phyloP scores from a whole-genome alignment of 495 filamentous ascomycete species.

The Cryomyces antarcticus region DNA sequence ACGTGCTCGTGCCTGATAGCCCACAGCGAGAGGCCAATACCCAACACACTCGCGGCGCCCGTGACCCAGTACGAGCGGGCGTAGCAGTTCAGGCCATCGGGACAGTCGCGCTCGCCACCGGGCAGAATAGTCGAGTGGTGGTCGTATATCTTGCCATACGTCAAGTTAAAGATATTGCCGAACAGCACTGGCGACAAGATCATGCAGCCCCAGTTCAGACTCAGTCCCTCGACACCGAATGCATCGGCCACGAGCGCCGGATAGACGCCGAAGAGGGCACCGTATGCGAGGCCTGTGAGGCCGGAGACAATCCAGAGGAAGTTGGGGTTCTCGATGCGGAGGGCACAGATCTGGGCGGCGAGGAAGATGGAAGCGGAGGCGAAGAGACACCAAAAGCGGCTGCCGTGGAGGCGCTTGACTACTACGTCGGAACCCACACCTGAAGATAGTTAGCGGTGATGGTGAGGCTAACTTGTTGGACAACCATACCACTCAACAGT shows the following conservation, averaged over 20 bases:
- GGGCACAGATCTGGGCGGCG: constrained; percentile 57
- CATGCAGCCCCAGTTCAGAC: constrained; percentile 66
- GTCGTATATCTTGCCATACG: constrained; percentile 71
- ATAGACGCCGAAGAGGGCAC: constrained; percentile 86
- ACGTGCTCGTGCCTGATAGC: constrained; percentile 49
- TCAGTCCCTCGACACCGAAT: constrained; percentile 73
- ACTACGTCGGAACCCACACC: constrained; percentile 82
- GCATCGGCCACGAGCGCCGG: constrained; percentile 80
- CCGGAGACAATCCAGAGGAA: constrained; percentile 56
- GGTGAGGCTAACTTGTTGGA: constrained; percentile 1
- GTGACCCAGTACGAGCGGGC: constrained; percentile 63
- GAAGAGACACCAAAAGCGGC: constrained; percentile 76
- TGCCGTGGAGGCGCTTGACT: constrained; percentile 56
- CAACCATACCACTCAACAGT: constrained; percentile 42
- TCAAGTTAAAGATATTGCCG: constrained; percentile 78
- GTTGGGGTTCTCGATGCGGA: constrained; percentile 63
- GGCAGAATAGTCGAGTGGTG: constrained; percentile 45
- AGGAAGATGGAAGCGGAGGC: constrained; percentile 59
- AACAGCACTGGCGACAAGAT: constrained; percentile 67
- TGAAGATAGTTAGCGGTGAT: constrained; percentile 9
- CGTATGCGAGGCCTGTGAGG: constrained; percentile 77
- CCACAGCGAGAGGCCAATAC: constrained; percentile 48
- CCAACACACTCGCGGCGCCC: constrained; percentile 50
- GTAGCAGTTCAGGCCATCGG: constrained; percentile 67
- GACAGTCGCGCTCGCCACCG: constrained; percentile 53